phyloP scores from a whole-genome alignment of 768 basidiomycete species.

The Hericium alpestre region DNA sequence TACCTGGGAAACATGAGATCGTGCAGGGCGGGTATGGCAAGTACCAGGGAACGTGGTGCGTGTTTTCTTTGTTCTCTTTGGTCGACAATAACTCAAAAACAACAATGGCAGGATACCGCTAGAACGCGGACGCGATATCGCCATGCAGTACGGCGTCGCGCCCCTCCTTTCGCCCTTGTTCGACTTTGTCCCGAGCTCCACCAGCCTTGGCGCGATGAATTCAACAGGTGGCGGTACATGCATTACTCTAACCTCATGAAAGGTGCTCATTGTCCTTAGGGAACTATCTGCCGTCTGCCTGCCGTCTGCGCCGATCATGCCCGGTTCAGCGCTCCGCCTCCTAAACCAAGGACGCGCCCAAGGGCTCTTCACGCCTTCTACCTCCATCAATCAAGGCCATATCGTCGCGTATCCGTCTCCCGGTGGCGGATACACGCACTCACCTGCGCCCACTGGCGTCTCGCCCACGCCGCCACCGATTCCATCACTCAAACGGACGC shows the following conservation, averaged over 20 bases:
- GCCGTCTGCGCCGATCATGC: conserved; percentile 78
- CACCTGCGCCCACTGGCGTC: conserved; percentile 30
- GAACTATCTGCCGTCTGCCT: conserved; percentile 25
- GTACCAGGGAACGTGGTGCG: conserved; percentile 97
- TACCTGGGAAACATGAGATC: conserved; percentile 92
- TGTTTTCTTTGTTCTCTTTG: conserved; percentile 5
- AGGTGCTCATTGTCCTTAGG: conserved; percentile 1
- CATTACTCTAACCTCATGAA: not conserved
- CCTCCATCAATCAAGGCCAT: conserved; percentile 41
- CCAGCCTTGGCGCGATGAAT: conserved; percentile 60
- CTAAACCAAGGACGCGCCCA: conserved; percentile 80
- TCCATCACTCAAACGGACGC: conserved; percentile 45
- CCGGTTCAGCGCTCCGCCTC: conserved; percentile 74
- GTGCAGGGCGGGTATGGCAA: conserved; percentile 99
- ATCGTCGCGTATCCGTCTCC: conserved; percentile 42
- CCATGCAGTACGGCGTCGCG: conserved; percentile 83
- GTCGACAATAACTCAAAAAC: not conserved
- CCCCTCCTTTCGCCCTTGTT: conserved; percentile 83
- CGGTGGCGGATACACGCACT: conserved; percentile 36
- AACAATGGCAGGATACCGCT: conserved; percentile 74
- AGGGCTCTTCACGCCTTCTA: conserved; percentile 78
- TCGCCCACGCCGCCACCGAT: conserved; percentile 26
- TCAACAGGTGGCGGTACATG: conserved; percentile 12
- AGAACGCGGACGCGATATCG: conserved; percentile 87
- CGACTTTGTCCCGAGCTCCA: conserved; percentile 78